Base-by-base conservation (phyloP, 768 basidiomycete species). In the Leccinellum luteum region DNA sequence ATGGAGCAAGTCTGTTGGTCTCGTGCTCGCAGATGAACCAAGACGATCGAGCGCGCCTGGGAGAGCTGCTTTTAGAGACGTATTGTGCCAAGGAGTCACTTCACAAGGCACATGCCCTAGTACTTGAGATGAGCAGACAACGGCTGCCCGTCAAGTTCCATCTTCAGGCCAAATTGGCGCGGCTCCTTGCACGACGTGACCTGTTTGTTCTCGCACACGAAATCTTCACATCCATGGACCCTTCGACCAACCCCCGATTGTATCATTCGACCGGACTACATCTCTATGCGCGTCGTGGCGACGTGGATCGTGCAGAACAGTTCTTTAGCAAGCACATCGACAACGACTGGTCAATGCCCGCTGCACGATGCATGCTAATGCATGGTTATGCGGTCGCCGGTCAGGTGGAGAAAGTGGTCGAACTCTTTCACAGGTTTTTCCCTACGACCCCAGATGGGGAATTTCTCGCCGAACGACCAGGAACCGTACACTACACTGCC, bases 401-500 rank as follows among this genome's bases (percentile, higher is more conserved):
- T 14, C 71, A 74, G 38, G 69, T 70, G 1, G 66, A 75, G 19
- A 69, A 72, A 35, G 80, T 81, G 23, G 70, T 78, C 9, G 69
- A 74, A 44, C 66, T 83, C 28, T 92, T 91, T 70, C 65, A 82
- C 58, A 59, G 79, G 43, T 79, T 81, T 59, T 90, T 85, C 62
- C 81, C 83, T 2, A 55, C 57, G 2, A 64, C 65, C n/a, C 35
- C 63, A 0, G 57, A 69, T 23, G 75, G 76, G 13, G 45, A 63
- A 19, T 60, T 60, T 47, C 67, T 69, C 25, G 62, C 52, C 2
- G 73, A 73, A 34, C 66, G 67, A 4, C 86, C 86, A 27, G 71
- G 69, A 30, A 63, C 80, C 15, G 51, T 72, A 44, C 85, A 88
- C 60, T 90, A 81, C 65, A 78, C 80, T 15, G 74, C 79, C 41